Conservation (phyloP, 495 filamentous ascomycete genomes). For the Sabuloglossum arenarium region DNA sequence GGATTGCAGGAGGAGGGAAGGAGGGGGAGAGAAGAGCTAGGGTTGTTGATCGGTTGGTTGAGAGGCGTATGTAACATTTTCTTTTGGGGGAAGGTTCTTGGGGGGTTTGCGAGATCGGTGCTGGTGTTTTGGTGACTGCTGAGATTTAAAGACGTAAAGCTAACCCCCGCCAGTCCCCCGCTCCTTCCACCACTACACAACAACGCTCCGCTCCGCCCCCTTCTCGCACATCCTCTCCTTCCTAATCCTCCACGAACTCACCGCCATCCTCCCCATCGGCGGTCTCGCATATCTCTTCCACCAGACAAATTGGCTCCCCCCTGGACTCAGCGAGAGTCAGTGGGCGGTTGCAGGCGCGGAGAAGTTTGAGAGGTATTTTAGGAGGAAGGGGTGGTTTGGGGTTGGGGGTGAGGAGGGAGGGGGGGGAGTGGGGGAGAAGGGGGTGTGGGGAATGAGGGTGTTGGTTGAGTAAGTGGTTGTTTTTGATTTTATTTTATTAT, state of each 20-base stretch:
- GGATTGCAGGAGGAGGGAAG: no score
- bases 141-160: not conserved
- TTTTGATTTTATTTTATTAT: not conserved
- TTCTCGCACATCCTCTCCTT: conserved; percentile 70
- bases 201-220: conserved; percentile 49
- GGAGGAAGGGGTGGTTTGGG: conserved; percentile 40
- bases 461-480: no score
- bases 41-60: no score
- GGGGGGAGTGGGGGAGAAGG: not conserved
- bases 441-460: not conserved
- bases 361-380: conserved; percentile 35
- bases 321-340: conserved; percentile 25
- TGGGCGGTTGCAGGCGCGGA: conserved; percentile 33
- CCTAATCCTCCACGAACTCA: conserved; percentile 76
- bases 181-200: conserved; percentile 43
- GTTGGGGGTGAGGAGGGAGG: conserved; percentile 17
- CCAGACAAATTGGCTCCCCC: conserved; percentile 43
- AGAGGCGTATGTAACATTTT: no score
- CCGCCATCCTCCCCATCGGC: conserved; percentile 60
- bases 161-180: conserved; percentile 17
- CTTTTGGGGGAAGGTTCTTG: no score
- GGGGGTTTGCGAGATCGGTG: not conserved
- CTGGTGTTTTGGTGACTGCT: not conserved
- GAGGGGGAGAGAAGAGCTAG: no score
- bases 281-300: conserved; percentile 61